Percentiles rank a stretch among this genome's conserved stretches.
Conservation (phyloP, 768 basidiomycete genomes). For the Tricholoma terreum region DNA sequence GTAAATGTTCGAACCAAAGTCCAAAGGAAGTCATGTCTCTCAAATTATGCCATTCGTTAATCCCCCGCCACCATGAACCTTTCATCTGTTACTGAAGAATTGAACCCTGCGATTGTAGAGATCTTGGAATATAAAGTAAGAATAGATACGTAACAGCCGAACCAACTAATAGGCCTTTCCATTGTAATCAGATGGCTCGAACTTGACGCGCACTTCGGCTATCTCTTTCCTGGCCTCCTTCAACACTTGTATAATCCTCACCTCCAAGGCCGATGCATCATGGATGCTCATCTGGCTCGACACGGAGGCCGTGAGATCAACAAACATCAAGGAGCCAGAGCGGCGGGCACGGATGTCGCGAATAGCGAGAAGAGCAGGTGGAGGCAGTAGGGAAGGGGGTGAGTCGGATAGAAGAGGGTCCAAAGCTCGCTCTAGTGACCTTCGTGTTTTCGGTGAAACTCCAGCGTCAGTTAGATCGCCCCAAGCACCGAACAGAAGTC, state of each 20-base stretch:
- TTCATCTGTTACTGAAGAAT: no score
- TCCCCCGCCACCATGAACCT: no score
- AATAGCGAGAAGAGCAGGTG: slow-evolving; percentile 41
- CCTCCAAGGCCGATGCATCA: slow-evolving; percentile 60
- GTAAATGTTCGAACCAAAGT: no score
- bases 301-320: slow-evolving; percentile 80
- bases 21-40: no score
- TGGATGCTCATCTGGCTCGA: slow-evolving; percentile 53
- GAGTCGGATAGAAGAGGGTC: slow-evolving; percentile 46
- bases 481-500: slow-evolving; percentile 65
- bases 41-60: no score
- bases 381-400: slow-evolving; percentile 16
- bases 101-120: no score
- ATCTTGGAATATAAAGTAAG: background rate
- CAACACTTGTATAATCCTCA: slow-evolving; percentile 52
- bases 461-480: slow-evolving; percentile 84
- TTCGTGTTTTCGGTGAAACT: slow-evolving; percentile 53
- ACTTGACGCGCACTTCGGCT: slow-evolving; percentile 68
- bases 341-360: slow-evolving; percentile 67
- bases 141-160: background rate
- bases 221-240: slow-evolving; percentile 61
- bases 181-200: slow-evolving; percentile 35
- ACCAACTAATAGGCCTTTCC: background rate
- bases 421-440: slow-evolving; percentile 53
- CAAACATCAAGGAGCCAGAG: slow-evolving; percentile 76